phyloP scores from a whole-genome alignment of 371 early-diverging fungal genomes.

The Chytridium lagenaria region DNA sequence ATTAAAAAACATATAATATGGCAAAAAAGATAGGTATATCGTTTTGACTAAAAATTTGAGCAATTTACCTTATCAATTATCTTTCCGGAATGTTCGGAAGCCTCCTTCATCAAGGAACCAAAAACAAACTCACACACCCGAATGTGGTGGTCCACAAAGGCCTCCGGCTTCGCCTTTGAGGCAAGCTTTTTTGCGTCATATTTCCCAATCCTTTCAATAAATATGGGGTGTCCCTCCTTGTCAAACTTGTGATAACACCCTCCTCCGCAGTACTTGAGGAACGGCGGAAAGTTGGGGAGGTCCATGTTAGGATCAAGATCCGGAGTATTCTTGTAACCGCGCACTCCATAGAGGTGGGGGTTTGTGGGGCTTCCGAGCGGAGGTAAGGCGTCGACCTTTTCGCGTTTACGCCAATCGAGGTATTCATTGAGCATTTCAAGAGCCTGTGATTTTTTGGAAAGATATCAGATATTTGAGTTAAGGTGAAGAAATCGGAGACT shows the following conservation, averaged over 20 bases:
- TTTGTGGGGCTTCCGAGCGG: conserved; percentile 65
- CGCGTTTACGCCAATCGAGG: conserved; percentile 71
- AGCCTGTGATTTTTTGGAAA: conserved; percentile 44
- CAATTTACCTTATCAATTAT: conserved; percentile 60
- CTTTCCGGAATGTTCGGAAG: conserved; percentile 67
- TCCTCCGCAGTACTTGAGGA: conserved; percentile 80
- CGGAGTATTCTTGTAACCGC: conserved; percentile 70
- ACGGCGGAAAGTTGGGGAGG: conserved; percentile 56
- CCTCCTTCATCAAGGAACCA: conserved; percentile 74
- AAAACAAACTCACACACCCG: conserved; percentile 79
- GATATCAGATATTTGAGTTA: not conserved
- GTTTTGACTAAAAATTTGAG: not conserved
- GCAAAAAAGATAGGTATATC: not conserved
- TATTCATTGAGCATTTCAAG: conserved; percentile 71
- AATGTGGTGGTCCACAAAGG: conserved; percentile 74
- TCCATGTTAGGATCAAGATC: conserved; percentile 53
- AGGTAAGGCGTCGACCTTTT: conserved; percentile 71
- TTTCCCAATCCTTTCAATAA: conserved; percentile 78
- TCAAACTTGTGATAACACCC: conserved; percentile 82
- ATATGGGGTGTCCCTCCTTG: conserved; percentile 78
- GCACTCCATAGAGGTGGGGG: conserved; percentile 75
- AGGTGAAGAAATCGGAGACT: not conserved
- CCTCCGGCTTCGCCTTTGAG: conserved; percentile 65
- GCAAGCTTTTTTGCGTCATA: conserved; percentile 78
- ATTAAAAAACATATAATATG: too few species aligned